Conservation (phyloP, 1,139 yeast genomes). For the Saccharomyces hybrid region DNA sequence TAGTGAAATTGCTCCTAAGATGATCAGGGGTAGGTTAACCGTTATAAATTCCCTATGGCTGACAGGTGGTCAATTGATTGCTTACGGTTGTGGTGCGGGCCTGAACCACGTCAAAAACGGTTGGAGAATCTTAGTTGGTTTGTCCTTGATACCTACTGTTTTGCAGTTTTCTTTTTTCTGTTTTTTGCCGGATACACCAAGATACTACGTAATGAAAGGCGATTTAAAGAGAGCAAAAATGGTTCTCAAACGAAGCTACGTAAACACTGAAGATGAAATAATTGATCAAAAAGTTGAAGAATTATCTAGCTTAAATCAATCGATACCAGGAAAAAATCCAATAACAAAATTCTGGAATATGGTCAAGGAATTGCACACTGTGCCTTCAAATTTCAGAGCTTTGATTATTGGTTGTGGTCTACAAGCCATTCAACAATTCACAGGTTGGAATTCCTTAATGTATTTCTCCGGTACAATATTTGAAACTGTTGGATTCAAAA, state of each 20-base stretch:
- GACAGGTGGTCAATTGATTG: constrained; percentile 88
- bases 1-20: constrained; percentile 86
- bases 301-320: constrained; percentile 48
- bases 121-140: constrained; percentile 89
- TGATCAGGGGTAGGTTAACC: constrained; percentile 81
- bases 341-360: constrained; percentile 51
- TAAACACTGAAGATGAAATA: constrained; percentile 47
- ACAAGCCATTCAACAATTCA: constrained; percentile 92
- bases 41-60: constrained; percentile 40
- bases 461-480: constrained; percentile 88
- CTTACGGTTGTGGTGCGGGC: constrained; percentile 92
- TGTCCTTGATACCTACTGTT: constrained; percentile 81
- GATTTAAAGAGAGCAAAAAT: constrained; percentile 54
- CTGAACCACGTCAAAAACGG: constrained; percentile 66
- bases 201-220: constrained; percentile 72
- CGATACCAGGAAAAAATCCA: constrained; percentile 55
- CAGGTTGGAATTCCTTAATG: constrained; percentile 93
- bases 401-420: constrained; percentile 82
- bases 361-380: constrained; percentile 59
- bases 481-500: constrained; percentile 76
- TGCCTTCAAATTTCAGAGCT: constrained; percentile 82
- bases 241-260: constrained; percentile 55
- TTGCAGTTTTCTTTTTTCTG: constrained; percentile 67
- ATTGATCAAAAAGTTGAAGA: constrained; percentile 55
- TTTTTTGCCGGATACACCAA: constrained; percentile 92